Conservation (phyloP, 1,139 yeast species). For the Nakaseomyces uthaithaninus region DNA sequence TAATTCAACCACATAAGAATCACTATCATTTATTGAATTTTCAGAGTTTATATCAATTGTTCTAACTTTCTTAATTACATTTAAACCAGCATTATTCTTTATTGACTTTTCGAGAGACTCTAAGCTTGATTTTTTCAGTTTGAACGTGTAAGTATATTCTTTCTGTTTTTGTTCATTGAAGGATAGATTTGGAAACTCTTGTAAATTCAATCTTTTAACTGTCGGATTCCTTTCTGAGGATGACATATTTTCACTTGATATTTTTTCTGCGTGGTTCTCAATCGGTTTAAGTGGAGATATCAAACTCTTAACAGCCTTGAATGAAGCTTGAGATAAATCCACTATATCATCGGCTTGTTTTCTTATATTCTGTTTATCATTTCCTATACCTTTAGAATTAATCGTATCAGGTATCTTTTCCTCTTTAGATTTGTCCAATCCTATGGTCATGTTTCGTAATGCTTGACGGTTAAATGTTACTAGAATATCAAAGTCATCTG, state of each 20-base stretch:
- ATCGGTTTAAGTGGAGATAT: conserved; percentile 24
- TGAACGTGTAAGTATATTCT: background rate
- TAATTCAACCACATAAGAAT: background rate
- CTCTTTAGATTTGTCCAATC: no score
- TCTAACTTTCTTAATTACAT: background rate
- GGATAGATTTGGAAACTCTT: background rate
- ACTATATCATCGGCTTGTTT: conserved; percentile 16
- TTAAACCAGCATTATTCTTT: background rate
- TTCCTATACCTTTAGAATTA: background rate
- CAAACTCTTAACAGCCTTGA: conserved; percentile 23
- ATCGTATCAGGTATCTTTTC: no score
- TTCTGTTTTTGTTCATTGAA: background rate
- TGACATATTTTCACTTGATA: background rate
- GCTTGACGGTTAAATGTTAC: no score
- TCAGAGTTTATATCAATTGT: conserved; percentile 6
- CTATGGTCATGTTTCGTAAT: no score
- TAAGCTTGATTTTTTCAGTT: background rate
- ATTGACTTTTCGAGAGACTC: background rate
- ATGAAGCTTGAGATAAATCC: conserved; percentile 24
- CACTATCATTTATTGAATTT: conserved; percentile 2
- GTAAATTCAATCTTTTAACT: background rate
- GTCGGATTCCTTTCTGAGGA: background rate
- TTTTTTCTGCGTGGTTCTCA: background rate
- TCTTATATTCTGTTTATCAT: background rate
- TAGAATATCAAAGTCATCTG: no score